A percentile compares a stretch with the other conserved stretches of the same genome.
Conservation (phyloP, 2,329 filamentous ascomycete species). For the Botrytis sinoallii region DNA sequence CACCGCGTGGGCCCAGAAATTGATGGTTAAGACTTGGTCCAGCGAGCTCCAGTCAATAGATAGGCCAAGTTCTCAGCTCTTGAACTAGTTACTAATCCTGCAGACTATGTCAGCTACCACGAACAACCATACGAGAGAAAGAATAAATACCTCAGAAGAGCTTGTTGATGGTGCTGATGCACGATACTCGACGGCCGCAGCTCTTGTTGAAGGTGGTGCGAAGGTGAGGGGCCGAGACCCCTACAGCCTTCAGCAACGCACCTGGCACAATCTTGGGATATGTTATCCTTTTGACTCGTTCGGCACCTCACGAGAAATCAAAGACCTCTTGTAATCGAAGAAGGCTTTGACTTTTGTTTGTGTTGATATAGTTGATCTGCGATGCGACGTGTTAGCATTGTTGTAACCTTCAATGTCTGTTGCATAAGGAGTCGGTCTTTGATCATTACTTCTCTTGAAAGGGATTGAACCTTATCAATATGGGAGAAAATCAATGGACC, state of each 20-base stretch:
- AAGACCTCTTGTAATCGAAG: not conserved
- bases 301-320: not conserved
- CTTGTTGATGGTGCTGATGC: conserved; percentile 65
- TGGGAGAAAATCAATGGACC: not conserved
- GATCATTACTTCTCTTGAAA: not conserved
- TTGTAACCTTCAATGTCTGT: not conserved
- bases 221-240: conserved; percentile 48
- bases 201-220: conserved; percentile 61
- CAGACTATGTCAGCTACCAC: not conserved
- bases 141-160: conserved; percentile 44
- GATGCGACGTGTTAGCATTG: not conserved
- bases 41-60: not conserved
- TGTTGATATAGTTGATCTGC: not conserved
- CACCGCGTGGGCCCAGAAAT: not conserved
- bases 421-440: not conserved
- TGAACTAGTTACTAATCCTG: not conserved
- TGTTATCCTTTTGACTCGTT: not conserved
- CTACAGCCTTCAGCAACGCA: not conserved
- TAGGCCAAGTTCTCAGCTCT: not conserved
- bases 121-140: not conserved
- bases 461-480: not conserved
- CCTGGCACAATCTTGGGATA: not conserved
- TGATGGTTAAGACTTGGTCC: not conserved
- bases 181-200: conserved; percentile 69
- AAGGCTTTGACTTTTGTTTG: not conserved